Conservation (phyloP, 805 yeast genomes). For the Yarrowia osloensis region DNA sequence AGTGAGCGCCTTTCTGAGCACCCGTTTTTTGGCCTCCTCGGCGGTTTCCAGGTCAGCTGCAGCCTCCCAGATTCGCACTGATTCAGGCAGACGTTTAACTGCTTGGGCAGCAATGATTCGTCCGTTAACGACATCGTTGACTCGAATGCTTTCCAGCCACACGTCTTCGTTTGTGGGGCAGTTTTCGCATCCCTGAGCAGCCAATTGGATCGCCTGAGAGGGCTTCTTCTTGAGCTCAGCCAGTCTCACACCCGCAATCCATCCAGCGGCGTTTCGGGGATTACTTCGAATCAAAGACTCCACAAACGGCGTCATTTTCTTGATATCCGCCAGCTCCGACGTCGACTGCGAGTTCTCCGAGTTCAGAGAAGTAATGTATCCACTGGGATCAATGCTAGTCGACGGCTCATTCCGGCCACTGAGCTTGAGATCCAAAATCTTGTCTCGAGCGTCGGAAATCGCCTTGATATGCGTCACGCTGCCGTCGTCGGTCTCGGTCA, state of each 20-base stretch:
- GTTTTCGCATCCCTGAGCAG: slow-evolving; percentile 71
- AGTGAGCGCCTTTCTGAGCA: slow-evolving; percentile 73
- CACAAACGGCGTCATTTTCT: slow-evolving; percentile 60
- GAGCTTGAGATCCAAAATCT: slow-evolving; percentile 56
- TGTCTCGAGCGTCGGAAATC: slow-evolving; percentile 65
- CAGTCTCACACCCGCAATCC: slow-evolving; percentile 83
- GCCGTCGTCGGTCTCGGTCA: slow-evolving; percentile 36
- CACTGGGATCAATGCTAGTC: slow-evolving; percentile 43
- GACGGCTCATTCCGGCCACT: slow-evolving; percentile 46
- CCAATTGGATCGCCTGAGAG: slow-evolving; percentile 58
- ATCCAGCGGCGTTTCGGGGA: slow-evolving; percentile 71
- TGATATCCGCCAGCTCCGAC: slow-evolving; percentile 55
- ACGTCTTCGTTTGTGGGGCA: slow-evolving; percentile 69
- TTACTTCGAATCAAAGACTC: slow-evolving; percentile 69
- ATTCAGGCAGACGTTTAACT: slow-evolving; percentile 55
- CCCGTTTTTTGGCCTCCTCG: slow-evolving; percentile 51
- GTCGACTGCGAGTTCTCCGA: slow-evolving; percentile 36
- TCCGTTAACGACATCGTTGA: slow-evolving; percentile 53
- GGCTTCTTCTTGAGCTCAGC: slow-evolving; percentile 66
- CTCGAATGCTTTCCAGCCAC: slow-evolving; percentile 78
- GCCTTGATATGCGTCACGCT: slow-evolving; percentile 51
- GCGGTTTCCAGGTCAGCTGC: slow-evolving; percentile 71
- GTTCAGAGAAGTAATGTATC: slow-evolving; percentile 49
- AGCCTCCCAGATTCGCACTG: slow-evolving; percentile 69
- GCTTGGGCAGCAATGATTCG: slow-evolving; percentile 67